Conservation (phyloP, 139 green algal species). For the Asterochloris sp. region DNA sequence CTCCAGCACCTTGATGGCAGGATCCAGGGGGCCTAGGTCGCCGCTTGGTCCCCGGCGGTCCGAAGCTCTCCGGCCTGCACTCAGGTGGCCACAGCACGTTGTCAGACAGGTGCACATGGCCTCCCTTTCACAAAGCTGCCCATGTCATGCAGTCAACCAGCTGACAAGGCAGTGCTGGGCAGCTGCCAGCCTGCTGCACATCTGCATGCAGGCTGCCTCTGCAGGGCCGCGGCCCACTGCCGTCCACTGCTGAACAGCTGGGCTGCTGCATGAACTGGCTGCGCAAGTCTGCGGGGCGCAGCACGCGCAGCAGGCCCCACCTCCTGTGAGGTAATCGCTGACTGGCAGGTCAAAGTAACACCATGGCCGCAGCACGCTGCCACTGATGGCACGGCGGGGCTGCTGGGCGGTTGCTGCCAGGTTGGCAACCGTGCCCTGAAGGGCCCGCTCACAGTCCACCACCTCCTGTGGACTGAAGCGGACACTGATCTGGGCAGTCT, state of each 20-base stretch:
- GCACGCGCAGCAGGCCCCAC: neutral
- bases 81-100: too few relatives aligned
- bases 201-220: too few relatives aligned
- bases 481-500: slow-evolving; percentile 47
- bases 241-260: too few relatives aligned
- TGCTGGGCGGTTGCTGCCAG: slow-evolving; percentile 35
- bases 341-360: slow-evolving; percentile 80
- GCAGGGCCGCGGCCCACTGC: too few relatives aligned
- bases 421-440: slow-evolving; percentile 57
- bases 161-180: neutral
- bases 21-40: slow-evolving; percentile 53
- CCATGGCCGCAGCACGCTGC: slow-evolving; percentile 64
- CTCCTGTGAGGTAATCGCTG: slow-evolving; percentile 51
- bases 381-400: slow-evolving; percentile 38
- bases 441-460: slow-evolving; percentile 48
- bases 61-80: slow-evolving; percentile 44
- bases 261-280: neutral
- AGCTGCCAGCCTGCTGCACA: too few relatives aligned
- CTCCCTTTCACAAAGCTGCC: too few relatives aligned
- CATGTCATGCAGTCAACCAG: neutral
- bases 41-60: slow-evolving; percentile 52
- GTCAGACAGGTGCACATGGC: too few relatives aligned
- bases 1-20: slow-evolving; percentile 68
- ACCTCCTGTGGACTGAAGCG: slow-evolving; percentile 73
- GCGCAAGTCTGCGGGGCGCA: neutral